These are phyloP conservation scores for Hypoxylon trugodes DNA, from an alignment of 495 filamentous ascomycete genomes.

Conservation along the genomic window DNA sequence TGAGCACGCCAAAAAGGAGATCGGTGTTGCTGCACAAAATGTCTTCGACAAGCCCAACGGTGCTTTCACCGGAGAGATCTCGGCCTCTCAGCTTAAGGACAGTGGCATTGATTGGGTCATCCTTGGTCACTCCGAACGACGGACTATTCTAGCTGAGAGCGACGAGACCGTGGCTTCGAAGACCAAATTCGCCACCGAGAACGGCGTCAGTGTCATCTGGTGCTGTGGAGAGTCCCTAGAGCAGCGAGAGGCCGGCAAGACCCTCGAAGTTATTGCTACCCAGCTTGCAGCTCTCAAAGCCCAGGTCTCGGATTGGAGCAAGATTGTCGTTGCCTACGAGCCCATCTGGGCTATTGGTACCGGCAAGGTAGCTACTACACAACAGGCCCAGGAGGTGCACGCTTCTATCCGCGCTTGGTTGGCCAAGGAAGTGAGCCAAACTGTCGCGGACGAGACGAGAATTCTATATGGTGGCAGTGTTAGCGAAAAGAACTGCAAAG, in stretches of 20 bases:
- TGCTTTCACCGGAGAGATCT: slow-evolving; percentile 97
- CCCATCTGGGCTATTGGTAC: slow-evolving; percentile 99
- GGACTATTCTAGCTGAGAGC: slow-evolving; percentile 83
- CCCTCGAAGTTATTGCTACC: slow-evolving; percentile 85
- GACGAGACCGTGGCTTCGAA: slow-evolving; percentile 90
- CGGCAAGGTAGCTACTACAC: slow-evolving; percentile 92
- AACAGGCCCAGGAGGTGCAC: slow-evolving; percentile 96
- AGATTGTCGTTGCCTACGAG: slow-evolving; percentile 97
- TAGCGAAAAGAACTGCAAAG: slow-evolving; percentile 96
- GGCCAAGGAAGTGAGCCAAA: slow-evolving; percentile 71
- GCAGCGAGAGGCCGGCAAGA: slow-evolving; percentile 87
- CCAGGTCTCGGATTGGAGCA: slow-evolving; percentile 83
- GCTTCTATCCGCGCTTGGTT: slow-evolving; percentile 92
- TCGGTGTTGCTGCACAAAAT: slow-evolving; percentile 92
- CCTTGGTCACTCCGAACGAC: slow-evolving; percentile 92
- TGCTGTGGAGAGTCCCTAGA: slow-evolving; percentile 96
- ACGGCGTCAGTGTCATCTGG: slow-evolving; percentile 88
- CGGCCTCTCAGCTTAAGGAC: slow-evolving; percentile 87
- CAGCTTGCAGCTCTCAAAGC: slow-evolving; percentile 75
- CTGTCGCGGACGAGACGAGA: slow-evolving; percentile 79
- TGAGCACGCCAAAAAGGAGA: slow-evolving; percentile 67
- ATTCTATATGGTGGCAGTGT: slow-evolving; percentile 97
- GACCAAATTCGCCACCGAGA: slow-evolving; percentile 88
- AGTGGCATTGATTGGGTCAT: slow-evolving; percentile 86
- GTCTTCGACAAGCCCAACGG: slow-evolving; percentile 96